phyloP scores from a whole-genome alignment of 495 filamentous ascomycete genomes.

The Lichina pygmaea region DNA sequence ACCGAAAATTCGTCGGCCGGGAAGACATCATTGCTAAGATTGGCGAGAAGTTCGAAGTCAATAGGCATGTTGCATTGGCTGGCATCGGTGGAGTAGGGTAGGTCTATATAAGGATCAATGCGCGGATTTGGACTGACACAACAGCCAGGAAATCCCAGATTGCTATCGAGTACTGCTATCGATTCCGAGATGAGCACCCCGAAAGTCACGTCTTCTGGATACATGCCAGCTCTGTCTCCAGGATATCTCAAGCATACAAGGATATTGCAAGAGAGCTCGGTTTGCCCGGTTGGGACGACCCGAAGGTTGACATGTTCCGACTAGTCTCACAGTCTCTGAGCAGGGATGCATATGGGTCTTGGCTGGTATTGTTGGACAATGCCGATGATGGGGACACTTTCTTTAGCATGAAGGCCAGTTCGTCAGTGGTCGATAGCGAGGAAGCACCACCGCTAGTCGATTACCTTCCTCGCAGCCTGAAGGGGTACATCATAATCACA shows the following conservation, averaged over 20 bases:
- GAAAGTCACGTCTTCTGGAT: slow-evolving; percentile 20
- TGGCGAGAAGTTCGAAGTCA: slow-evolving; percentile 5
- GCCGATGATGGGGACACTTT: slow-evolving; percentile 4
- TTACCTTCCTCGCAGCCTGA: slow-evolving; percentile 5
- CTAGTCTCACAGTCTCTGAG: background rate
- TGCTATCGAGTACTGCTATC: slow-evolving; percentile 22
- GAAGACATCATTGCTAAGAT: slow-evolving; percentile 12
- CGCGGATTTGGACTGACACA: background rate
- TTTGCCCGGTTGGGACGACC: background rate
- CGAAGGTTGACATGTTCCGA: slow-evolving; percentile 7
- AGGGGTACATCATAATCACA: slow-evolving; percentile 6
- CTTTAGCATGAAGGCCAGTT: background rate
- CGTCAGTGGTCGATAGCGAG: background rate
- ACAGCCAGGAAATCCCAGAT: slow-evolving; percentile 22
- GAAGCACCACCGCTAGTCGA: background rate
- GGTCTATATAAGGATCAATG: slow-evolving; percentile 1
- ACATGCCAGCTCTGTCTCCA: slow-evolving; percentile 10
- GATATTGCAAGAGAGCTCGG: slow-evolving; percentile 11
- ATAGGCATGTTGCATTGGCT: slow-evolving; percentile 11
- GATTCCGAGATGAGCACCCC: slow-evolving; percentile 9
- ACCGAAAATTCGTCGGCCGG: slow-evolving; percentile 18
- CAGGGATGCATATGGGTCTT: background rate
- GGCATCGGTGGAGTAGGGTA: slow-evolving; percentile 25
- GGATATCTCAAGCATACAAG: slow-evolving; percentile 18
- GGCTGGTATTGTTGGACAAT: slow-evolving; percentile 5